Conservation (phyloP, 1,284 basidiomycete genomes). For the Heliocybe sulcata region DNA sequence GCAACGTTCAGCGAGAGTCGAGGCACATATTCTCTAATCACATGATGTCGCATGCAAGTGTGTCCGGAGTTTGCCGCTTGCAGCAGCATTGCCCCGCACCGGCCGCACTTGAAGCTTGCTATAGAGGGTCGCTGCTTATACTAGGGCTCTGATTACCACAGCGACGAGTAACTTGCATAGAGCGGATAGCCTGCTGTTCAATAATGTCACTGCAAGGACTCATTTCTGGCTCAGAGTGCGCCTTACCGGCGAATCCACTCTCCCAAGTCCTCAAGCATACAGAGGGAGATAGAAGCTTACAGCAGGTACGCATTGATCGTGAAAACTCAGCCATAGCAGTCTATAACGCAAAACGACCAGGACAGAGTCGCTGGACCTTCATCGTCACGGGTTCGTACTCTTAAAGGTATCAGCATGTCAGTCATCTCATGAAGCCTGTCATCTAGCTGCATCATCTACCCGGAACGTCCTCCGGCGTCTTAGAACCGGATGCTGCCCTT, state of each 20-base stretch:
- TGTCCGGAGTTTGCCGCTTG: not conserved
- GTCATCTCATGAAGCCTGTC: not conserved
- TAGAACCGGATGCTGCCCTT: slow-evolving; percentile 62
- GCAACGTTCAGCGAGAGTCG: no score
- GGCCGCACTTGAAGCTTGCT: no score
- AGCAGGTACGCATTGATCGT: slow-evolving; percentile 47
- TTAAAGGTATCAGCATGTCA: not conserved
- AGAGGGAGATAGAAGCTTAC: slow-evolving; percentile 84
- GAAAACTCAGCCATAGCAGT: not conserved
- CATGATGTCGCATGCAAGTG: not conserved
- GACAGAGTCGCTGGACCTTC: slow-evolving; percentile 71
- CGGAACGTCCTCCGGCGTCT: slow-evolving; percentile 38
- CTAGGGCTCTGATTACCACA: not conserved
- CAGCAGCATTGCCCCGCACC: not conserved
- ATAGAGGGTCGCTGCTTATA: no score
- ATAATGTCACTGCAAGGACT: slow-evolving; percentile 72
- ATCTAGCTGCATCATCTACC: slow-evolving; percentile 68
- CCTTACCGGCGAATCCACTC: slow-evolving; percentile 79
- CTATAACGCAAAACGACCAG: slow-evolving; percentile 25
- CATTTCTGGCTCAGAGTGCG: slow-evolving; percentile 89
- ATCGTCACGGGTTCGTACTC: slow-evolving; percentile 44
- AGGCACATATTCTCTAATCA: no score
- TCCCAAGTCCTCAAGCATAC: slow-evolving; percentile 90
- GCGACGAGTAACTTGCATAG: not conserved
- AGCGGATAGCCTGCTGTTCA: not conserved